Percentiles rank a stretch among this genome's conserved stretches.
phyloP scores from a whole-genome alignment of 108 stramenopile genomes.

The Cyclotella atomus region DNA sequence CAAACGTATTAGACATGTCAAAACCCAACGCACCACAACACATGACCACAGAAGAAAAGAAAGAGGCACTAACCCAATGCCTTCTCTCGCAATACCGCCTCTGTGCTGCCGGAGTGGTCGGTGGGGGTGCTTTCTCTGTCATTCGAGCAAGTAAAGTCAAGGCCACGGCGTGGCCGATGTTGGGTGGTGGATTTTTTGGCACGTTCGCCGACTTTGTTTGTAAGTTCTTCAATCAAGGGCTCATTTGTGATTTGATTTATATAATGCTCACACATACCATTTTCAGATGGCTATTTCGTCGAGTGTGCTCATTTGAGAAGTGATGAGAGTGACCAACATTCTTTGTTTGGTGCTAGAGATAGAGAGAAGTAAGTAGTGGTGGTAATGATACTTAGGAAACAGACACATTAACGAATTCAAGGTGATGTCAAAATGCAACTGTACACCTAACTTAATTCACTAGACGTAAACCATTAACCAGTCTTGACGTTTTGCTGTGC shows the following conservation, averaged over 20 bases:
- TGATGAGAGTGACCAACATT: background rate
- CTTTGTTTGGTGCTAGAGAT: conserved; percentile 23
- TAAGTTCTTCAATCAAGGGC: conserved; percentile 44
- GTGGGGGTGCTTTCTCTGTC: conserved; percentile 29
- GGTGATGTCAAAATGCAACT: no score
- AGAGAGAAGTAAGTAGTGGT: background rate
- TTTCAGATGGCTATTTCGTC: conserved; percentile 4
- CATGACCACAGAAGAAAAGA: conserved; percentile 27
- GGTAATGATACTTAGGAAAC: no score
- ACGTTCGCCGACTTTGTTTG: conserved; percentile 48
- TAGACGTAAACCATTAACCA: no score
- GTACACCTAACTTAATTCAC: no score
- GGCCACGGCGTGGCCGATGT: conserved; percentile 45
- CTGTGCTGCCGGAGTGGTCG: conserved; percentile 41
- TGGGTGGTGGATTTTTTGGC: conserved; percentile 48
- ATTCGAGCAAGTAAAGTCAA: conserved; percentile 9
- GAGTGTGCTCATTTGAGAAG: conserved; percentile 17
- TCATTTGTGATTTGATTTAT: no score
- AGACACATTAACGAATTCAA: no score
- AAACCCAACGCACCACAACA: no score
- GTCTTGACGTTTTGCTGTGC: background rate
- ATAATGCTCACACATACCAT: no score
- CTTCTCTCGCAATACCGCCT: conserved; percentile 46
- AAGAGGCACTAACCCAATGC: conserved; percentile 37
- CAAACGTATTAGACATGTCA: no score